Percentiles rank a stretch among this genome's conserved stretches.
These are phyloP conservation scores for Luvunga scandens DNA, from an alignment of 345 rosid genomes.

Conservation along the genomic window DNA sequence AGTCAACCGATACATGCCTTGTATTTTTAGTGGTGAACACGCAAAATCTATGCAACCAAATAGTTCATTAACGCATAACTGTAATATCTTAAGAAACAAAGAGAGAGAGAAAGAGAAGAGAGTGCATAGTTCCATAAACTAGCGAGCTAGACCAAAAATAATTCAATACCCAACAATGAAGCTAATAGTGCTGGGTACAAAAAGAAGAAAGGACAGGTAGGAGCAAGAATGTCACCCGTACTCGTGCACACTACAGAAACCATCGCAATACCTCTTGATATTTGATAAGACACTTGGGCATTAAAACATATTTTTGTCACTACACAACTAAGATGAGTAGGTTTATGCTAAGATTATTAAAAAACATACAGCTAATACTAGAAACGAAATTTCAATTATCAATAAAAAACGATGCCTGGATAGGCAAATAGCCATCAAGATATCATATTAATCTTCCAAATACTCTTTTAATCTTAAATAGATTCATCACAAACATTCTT, in stretches of 20 bases:
- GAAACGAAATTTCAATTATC: not conserved
- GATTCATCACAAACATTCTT: not conserved
- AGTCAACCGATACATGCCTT: not conserved
- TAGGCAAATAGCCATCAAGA: not conserved
- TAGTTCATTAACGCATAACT: not conserved
- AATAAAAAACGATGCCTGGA: not conserved
- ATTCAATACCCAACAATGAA: not conserved
- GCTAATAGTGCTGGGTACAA: not conserved
- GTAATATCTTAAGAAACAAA: not conserved
- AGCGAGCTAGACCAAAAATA: not conserved
- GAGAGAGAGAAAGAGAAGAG: not conserved
- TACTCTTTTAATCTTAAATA: not conserved
- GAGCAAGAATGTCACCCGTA: not conserved
- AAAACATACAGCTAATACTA: not conserved
- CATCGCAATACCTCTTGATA: not conserved
- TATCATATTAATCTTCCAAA: not conserved
- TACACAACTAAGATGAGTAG: not conserved
- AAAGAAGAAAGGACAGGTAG: not conserved
- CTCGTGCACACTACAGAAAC: constrained; percentile 2
- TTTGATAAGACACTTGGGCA: not conserved
- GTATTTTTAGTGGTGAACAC: not conserved
- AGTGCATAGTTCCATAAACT: not conserved
- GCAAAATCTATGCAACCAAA: not conserved
- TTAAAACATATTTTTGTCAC: not conserved
- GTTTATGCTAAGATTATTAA: not conserved